Evolutionary conservation across 768 basidiomycete genomes (phyloP).

Genomic region (Arthromyces matolae): DNA sequence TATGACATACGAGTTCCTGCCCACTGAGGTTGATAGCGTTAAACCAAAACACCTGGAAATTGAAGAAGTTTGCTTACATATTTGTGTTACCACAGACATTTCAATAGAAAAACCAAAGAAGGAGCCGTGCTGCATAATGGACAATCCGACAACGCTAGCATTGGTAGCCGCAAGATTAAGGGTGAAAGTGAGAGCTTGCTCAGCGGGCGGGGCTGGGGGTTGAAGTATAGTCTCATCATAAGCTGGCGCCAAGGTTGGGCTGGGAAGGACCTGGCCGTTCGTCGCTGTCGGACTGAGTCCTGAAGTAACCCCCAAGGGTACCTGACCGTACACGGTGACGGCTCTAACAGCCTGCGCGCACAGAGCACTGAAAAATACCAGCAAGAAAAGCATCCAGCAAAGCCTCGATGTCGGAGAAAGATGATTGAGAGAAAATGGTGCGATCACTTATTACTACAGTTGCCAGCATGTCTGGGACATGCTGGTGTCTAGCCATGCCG

Average conservation of each 20-base stretch:
- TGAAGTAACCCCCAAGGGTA: conserved; percentile 22
- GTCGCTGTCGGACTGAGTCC: conserved; percentile 14
- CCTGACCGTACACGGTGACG: conserved; percentile 32
- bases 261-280: conserved; percentile 19
- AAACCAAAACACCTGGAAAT: background rate
- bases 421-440: too few species aligned
- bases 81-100: conserved; percentile 64
- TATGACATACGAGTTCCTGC: conserved; percentile 44
- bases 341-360: conserved; percentile 11
- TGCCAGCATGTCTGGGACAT: too few species aligned
- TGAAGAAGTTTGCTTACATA: conserved; percentile 47
- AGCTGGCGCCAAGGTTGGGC: conserved; percentile 37
- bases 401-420: too few species aligned
- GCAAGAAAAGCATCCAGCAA: background rate
- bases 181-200: conserved; percentile 40
- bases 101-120: conserved; percentile 78
- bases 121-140: conserved; percentile 43
- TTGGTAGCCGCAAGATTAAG: conserved; percentile 38
- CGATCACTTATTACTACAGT: too few species aligned
- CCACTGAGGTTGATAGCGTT: conserved; percentile 33
- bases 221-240: conserved; percentile 50
- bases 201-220: conserved; percentile 47
- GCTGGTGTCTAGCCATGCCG: too few species aligned
- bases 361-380: conserved; percentile 11
- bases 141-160: conserved; percentile 29